These are phyloP conservation scores for Sugiyamaella floridensis DNA, from an alignment of 805 yeast genomes.

Conservation along the genomic window DNA sequence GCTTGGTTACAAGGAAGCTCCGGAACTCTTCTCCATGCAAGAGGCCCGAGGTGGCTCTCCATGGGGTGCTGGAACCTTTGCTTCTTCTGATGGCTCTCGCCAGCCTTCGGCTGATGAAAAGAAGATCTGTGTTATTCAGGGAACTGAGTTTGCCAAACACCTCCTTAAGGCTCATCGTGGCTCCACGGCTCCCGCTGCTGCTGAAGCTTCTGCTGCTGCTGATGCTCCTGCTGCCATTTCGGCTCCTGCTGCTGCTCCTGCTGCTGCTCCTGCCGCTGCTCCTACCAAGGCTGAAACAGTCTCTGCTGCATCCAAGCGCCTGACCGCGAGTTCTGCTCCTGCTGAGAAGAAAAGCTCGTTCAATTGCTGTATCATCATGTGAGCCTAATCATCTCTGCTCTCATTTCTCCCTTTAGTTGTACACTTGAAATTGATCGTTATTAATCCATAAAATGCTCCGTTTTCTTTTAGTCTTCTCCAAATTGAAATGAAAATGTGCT, in stretches of 20 bases:
- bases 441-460: background rate
- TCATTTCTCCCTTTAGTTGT: background rate
- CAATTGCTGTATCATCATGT: conserved; percentile 16
- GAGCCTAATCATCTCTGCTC: background rate
- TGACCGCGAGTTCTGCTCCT: conserved; percentile 35
- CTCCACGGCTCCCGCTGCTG: conserved; percentile 30
- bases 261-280: conserved; percentile 71
- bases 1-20: conserved; percentile 59
- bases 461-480: conserved; percentile 12
- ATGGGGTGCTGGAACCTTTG: conserved; percentile 82
- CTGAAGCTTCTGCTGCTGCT: conserved; percentile 75
- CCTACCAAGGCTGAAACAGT: conserved; percentile 57
- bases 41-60: conserved; percentile 80
- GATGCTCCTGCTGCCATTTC: conserved; percentile 38
- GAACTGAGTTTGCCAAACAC: conserved; percentile 50
- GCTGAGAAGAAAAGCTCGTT: conserved; percentile 9
- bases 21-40: conserved; percentile 48
- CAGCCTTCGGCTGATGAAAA: conserved; percentile 57
- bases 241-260: conserved; percentile 67
- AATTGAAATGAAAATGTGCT: conserved; percentile 35
- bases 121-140: conserved; percentile 62
- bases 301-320: conserved; percentile 61
- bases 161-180: conserved; percentile 23
- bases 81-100: conserved; percentile 73
- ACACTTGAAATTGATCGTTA: background rate